Evolutionary conservation across 345 rosid species (phyloP).

Genomic region (Cardamine chenopodiifolia): DNA sequence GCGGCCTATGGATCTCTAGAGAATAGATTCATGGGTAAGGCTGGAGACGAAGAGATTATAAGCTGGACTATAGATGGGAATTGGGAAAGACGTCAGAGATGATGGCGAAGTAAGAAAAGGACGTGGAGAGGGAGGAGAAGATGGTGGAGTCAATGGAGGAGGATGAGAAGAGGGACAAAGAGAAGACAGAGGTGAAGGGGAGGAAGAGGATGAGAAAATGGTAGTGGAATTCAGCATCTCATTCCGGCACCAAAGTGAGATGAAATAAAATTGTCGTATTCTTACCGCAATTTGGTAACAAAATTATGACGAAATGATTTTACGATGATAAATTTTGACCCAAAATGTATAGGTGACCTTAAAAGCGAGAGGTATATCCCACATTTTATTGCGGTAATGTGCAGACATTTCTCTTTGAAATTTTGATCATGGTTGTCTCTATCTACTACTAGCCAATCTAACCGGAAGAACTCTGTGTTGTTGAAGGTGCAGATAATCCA

Average conservation of each 20-base stretch:
- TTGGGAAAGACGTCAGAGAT: background rate
- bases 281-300: background rate
- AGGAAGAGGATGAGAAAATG: background rate
- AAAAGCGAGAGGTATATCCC: background rate
- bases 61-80: background rate
- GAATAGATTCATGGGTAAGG: background rate
- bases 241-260: too few species aligned
- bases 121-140: background rate
- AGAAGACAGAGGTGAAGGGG: background rate
- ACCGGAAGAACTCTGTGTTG: background rate
- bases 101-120: background rate
- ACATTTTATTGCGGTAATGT: too few species aligned
- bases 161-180: background rate
- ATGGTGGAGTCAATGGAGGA: background rate
- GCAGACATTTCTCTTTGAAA: background rate
- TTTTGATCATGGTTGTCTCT: background rate
- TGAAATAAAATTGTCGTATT: too few species aligned
- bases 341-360: background rate
- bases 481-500: too few species aligned
- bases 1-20: background rate
- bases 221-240: background rate
- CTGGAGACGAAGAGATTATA: background rate
- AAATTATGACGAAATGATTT: background rate
- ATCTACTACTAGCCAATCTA: background rate
- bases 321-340: background rate